phyloP scores from a whole-genome alignment of 495 filamentous ascomycete species.

The Aspergillus ellipticus region DNA sequence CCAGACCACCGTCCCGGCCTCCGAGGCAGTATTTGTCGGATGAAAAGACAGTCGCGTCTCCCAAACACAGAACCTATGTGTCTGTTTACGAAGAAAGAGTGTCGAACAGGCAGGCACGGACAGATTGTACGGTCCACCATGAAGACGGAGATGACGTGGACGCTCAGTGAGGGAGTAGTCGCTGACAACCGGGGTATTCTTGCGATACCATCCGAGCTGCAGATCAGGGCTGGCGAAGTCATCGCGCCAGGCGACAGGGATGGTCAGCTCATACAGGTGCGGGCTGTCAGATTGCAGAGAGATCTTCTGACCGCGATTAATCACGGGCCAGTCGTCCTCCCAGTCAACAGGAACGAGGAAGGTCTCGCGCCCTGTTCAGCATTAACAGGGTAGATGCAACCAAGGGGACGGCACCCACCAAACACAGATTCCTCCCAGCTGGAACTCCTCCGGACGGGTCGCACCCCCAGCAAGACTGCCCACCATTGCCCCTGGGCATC shows the following conservation, averaged over 20 bases:
- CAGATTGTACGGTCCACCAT: conserved; percentile 41
- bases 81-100: conserved; percentile 43
- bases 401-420: conserved; percentile 18
- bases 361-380: conserved; percentile 36
- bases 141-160: conserved; percentile 32
- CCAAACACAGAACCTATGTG: conserved; percentile 30
- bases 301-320: conserved; percentile 42
- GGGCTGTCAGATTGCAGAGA: conserved; percentile 29
- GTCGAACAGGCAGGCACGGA: conserved; percentile 38
- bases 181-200: conserved; percentile 33
- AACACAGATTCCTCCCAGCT: conserved; percentile 38
- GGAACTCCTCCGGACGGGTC: conserved; percentile 25
- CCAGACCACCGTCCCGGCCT: conserved; percentile 41
- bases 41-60: conserved; percentile 31
- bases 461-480: conserved; percentile 42
- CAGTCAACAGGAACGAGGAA: conserved; percentile 45
- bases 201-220: conserved; percentile 42
- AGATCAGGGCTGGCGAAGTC: conserved; percentile 28
- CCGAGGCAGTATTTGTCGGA: conserved; percentile 24
- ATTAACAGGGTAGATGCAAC: neutral
- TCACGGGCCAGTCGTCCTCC: conserved; percentile 47
- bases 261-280: conserved; percentile 21
- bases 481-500: conserved; percentile 43
- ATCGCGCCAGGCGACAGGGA: conserved; percentile 33
- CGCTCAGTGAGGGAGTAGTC: conserved; percentile 36